Percentiles rank a stretch among this genome's conserved stretches.
Evolutionary conservation across 129 eudicot genomes (phyloP).

Genomic region (Tanacetum coccineum): DNA sequence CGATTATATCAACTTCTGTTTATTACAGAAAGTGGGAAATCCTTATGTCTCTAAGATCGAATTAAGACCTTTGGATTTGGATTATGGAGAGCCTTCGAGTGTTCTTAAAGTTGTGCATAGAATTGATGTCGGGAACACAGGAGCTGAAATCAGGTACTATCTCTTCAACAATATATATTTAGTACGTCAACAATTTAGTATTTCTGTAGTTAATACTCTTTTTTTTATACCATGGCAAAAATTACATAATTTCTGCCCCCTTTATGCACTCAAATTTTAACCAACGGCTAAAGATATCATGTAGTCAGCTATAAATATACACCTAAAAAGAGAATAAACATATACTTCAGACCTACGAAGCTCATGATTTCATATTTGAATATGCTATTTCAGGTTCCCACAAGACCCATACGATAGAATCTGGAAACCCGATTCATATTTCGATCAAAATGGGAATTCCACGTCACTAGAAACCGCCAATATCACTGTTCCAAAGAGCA

Average conservation of each 20-base stretch:
- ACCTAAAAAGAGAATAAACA: no score
- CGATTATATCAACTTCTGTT: constrained; percentile 43
- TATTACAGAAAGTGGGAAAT: constrained; percentile 42
- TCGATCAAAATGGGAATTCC: constrained; percentile 25
- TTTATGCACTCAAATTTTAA: no score
- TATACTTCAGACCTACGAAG: no score
- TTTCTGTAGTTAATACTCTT: not conserved
- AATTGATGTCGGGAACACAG: constrained; percentile 54
- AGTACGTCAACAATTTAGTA: not conserved
- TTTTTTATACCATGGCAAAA: no score
- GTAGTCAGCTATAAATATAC: no score
- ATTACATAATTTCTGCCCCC: no score
- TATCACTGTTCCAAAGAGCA: constrained; percentile 12
- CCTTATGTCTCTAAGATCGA: constrained; percentile 58
- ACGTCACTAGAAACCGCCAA: constrained; percentile 21
- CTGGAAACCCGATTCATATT: constrained; percentile 45
- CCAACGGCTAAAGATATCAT: no score
- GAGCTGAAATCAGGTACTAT: constrained; percentile 49
- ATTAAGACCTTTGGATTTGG: constrained; percentile 42
- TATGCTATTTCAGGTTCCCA: constrained; percentile 49
- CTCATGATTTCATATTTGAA: not conserved
- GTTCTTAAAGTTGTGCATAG: constrained; percentile 52
- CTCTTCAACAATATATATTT: not conserved
- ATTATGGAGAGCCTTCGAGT: constrained; percentile 36
- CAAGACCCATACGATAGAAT: constrained; percentile 59